phyloP scores from a whole-genome alignment of 2,329 filamentous ascomycete species.

The Talaromyces marneffei region DNA sequence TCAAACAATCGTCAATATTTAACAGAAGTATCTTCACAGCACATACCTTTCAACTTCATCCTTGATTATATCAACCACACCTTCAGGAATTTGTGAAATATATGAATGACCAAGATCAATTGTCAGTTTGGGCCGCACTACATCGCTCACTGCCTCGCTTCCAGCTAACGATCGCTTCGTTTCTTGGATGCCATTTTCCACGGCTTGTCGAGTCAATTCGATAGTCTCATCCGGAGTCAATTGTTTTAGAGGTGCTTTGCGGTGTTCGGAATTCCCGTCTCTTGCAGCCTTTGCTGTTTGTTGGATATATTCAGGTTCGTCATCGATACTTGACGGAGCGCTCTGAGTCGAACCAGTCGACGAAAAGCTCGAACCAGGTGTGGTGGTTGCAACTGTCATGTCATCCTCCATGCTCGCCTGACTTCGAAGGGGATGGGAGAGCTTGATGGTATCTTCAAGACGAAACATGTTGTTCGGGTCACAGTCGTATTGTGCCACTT shows the following conservation, averaged over 20 bases:
- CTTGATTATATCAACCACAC: slow-evolving; percentile 48
- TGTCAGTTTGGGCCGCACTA: slow-evolving; percentile 45
- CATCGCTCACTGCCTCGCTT: slow-evolving; percentile 41
- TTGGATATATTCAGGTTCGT: slow-evolving; percentile 19
- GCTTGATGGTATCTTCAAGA: slow-evolving; percentile 33
- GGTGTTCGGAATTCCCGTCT: slow-evolving; percentile 17
- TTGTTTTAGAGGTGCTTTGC: slow-evolving; percentile 22
- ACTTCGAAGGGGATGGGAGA: slow-evolving; percentile 28
- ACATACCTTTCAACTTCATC: slow-evolving; percentile 47
- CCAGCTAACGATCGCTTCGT: slow-evolving; percentile 44
- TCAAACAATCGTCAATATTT: not conserved
- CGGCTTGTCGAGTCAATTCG: slow-evolving; percentile 39
- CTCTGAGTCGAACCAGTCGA: slow-evolving; percentile 22
- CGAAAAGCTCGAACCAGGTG: slow-evolving; percentile 25
- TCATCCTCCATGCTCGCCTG: slow-evolving; percentile 28
- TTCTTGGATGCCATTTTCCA: slow-evolving; percentile 44
- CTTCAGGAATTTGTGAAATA: slow-evolving; percentile 44
- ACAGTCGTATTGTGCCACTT: not conserved
- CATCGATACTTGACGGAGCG: slow-evolving; percentile 25
- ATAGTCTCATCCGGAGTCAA: slow-evolving; percentile 41
- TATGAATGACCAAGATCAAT: slow-evolving; percentile 48
- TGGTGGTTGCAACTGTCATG: slow-evolving; percentile 20
- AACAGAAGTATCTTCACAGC: slow-evolving; percentile 6
- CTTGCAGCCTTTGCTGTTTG: slow-evolving; percentile 18
- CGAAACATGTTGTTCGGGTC: slow-evolving; percentile 28